Evolutionary conservation across 305 asterid genomes (phyloP).

Genomic region (Fraxinus paxiana): DNA sequence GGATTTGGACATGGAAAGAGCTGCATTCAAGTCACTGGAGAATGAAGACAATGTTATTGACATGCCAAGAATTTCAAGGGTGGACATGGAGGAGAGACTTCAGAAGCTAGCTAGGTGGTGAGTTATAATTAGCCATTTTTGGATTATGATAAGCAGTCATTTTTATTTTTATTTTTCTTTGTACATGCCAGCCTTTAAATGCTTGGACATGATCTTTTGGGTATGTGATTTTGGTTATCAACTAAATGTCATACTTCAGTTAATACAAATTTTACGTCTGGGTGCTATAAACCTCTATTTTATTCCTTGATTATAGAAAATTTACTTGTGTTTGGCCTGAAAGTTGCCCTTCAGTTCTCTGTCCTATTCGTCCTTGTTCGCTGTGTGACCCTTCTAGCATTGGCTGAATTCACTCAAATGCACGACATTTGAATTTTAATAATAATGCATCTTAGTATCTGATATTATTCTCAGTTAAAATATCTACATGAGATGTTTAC

Average conservation of each 20-base stretch:
- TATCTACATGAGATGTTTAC: background rate
- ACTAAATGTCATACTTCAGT: background rate
- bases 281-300: constrained; percentile 7
- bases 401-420: background rate
- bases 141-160: background rate
- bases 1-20: constrained; percentile 51
- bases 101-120: constrained; percentile 86
- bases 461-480: background rate
- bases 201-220: background rate
- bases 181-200: background rate
- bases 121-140: constrained; percentile 22
- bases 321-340: background rate
- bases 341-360: constrained; percentile 6
- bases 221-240: background rate
- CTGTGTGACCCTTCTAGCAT: constrained; percentile 7
- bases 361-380: background rate
- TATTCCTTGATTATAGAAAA: background rate
- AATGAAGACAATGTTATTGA: constrained; percentile 36
- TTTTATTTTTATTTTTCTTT: background rate
- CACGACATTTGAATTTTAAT: background rate
- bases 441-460: background rate
- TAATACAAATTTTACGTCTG: background rate
- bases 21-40: constrained; percentile 64
- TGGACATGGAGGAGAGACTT: constrained; percentile 89
- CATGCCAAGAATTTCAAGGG: constrained; percentile 59